Base-by-base conservation (phyloP, 2,329 filamentous ascomycete species). In the Gyromitra esculenta region DNA sequence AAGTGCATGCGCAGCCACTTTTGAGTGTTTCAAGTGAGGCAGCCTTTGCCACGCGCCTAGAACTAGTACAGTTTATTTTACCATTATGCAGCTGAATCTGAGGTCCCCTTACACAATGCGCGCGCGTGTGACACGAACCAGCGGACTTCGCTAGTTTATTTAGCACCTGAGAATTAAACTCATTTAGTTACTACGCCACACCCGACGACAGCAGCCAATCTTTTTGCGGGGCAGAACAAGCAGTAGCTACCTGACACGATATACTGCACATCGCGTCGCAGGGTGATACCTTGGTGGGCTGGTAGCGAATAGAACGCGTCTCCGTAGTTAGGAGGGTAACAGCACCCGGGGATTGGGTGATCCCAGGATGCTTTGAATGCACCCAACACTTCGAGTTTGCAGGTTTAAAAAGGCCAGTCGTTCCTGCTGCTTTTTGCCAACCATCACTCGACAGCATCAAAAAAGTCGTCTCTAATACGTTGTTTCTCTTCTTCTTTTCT, bases 201-300 rank as follows among this genome's bases (percentile, higher is more conserved):
- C 21, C 71, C 64, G 59, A 31, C 31, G 25, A 45, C 31, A 39
- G 5, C 18, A 57, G 37, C 45, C 43, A 45, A 45, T 45, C 9
- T 43, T 43, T 60, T 70, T 71, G 65, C 50, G 70, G 75, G 69
- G 75, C 70, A 65, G 45, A 35, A 63, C 75, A 52, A 62, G 67
- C 73, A 76, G 73, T 72, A 73, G 63, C 31, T 73, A 54, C 50
- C 69, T 76, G 64, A 65, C 75, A 69, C 65, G 70, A 69, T 45
- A 63, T 77, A 62, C 70, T 59, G 64, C 72, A 68, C 67, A 70
- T 57, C 45, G 56, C 31, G 73, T 71, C 25, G 73, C 67, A 75
- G 59, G 50, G 39, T 76, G 72, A 73, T 59, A 52, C 37, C 59
- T 62, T 39, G 48, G 37, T 50, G 63, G 63, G 5, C 43, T 57